phyloP scores from a whole-genome alignment of 495 filamentous ascomycete species.

The Penicillium fimorum region DNA sequence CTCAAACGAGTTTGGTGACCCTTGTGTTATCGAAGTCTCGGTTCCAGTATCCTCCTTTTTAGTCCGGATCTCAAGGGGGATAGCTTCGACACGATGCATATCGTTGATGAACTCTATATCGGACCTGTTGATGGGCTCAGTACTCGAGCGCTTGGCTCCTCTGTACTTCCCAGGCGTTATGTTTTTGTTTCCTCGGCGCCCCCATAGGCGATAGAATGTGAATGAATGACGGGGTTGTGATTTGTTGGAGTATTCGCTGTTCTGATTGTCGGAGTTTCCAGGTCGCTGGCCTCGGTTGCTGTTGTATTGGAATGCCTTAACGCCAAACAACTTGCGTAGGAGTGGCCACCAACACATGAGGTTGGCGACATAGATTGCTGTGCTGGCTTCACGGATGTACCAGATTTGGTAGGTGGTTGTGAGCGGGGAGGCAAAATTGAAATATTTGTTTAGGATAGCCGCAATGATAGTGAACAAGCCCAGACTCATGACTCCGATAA shows the following conservation, averaged over 20 bases:
- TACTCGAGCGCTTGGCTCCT: constrained; percentile 18
- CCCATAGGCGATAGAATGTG: constrained; percentile 16
- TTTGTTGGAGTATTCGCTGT: constrained; percentile 14
- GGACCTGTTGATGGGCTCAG: constrained; percentile 23
- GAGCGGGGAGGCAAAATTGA: constrained; percentile 58
- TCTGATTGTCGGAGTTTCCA: constrained; percentile 18
- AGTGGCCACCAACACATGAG: constrained; percentile 62
- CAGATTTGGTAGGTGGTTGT: constrained; percentile 53
- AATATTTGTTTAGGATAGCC: constrained; percentile 63
- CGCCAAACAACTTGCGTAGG: constrained; percentile 50
- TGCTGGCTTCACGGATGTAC: constrained; percentile 65
- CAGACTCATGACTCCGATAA: constrained; percentile 50
- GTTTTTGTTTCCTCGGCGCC: constrained; percentile 7
- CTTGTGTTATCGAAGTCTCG: constrained; percentile 5
- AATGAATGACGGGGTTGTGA: constrained; percentile 26
- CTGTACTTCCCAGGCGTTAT: not conserved
- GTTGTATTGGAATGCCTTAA: constrained; percentile 33
- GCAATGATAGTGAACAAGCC: constrained; percentile 64
- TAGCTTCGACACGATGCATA: constrained; percentile 11
- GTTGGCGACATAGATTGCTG: constrained; percentile 63
- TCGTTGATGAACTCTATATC: constrained; percentile 17
- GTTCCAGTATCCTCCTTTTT: not conserved
- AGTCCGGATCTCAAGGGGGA: constrained; percentile 18
- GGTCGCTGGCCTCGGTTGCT: constrained; percentile 28
- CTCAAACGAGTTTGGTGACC: not conserved